Percentiles rank a stretch among this genome's conserved stretches.
These are phyloP conservation scores for Torrubiellomyces zombiae DNA, from an alignment of 2,329 filamentous ascomycete genomes.

Conservation along the genomic window DNA sequence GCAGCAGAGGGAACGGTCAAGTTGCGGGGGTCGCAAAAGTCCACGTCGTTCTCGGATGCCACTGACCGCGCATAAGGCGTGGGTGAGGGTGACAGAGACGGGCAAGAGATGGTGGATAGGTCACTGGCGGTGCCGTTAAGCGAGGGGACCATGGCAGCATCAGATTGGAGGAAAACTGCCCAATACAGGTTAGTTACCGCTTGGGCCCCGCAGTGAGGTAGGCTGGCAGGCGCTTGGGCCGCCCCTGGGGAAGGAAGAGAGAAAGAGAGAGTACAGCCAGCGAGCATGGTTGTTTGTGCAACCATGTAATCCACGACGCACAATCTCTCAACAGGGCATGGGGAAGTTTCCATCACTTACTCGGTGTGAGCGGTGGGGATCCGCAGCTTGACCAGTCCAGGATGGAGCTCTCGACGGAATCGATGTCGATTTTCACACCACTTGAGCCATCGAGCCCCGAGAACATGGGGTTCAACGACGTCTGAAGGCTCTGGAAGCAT, in stretches of 20 bases:
- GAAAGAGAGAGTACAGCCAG: slow-evolving; percentile 3
- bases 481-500: slow-evolving; percentile 59
- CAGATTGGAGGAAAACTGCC: slow-evolving; percentile 33
- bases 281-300: slow-evolving; percentile 3
- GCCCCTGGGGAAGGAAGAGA: slow-evolving; percentile 7
- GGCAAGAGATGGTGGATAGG: slow-evolving; percentile 59
- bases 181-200: slow-evolving; percentile 19
- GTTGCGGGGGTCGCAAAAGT: slow-evolving; percentile 85
- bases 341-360: slow-evolving; percentile 39
- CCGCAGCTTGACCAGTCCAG: slow-evolving; percentile 62
- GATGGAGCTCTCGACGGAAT: slow-evolving; percentile 57
- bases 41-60: slow-evolving; percentile 53
- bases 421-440: slow-evolving; percentile 51
- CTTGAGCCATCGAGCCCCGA: slow-evolving; percentile 51
- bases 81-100: slow-evolving; percentile 75
- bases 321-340: too few species aligned
- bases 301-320: too few species aligned
- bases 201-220: too few species aligned
- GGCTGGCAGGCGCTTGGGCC: too few species aligned
- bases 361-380: slow-evolving; percentile 79
- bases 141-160: slow-evolving; percentile 35
- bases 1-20: slow-evolving; percentile 51
- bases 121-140: slow-evolving; percentile 50
- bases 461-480: slow-evolving; percentile 68
- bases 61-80: slow-evolving; percentile 59